Percentiles rank a stretch among this genome's conserved stretches.
phyloP scores from a whole-genome alignment of 2,329 filamentous ascomycete genomes.

The Microdochium trichocladiopsis region DNA sequence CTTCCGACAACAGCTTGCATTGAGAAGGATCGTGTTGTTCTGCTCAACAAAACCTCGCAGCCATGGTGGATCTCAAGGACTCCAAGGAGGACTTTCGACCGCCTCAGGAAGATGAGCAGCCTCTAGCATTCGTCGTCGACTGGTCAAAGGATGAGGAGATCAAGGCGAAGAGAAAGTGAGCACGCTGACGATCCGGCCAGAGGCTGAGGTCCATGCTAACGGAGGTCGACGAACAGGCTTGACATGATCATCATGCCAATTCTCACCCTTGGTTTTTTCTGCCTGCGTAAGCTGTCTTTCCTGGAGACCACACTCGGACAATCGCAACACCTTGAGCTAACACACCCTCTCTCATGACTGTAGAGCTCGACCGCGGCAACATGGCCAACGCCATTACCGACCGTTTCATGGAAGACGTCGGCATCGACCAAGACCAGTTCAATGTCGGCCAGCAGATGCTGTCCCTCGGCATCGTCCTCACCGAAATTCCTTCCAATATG shows the following conservation, averaged over 20 bases:
- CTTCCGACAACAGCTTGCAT: no score
- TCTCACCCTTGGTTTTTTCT: slow-evolving; percentile 4
- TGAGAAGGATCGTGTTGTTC: no score
- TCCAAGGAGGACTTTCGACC: no score
- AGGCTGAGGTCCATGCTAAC: not conserved
- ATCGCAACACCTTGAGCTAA: not conserved
- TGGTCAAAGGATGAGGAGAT: slow-evolving; percentile 9
- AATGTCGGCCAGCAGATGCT: slow-evolving; percentile 45
- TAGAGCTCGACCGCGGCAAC: slow-evolving; percentile 42
- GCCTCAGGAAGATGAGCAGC: not conserved
- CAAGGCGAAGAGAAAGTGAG: slow-evolving; percentile 10
- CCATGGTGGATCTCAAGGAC: not conserved
- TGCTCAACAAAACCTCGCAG: no score
- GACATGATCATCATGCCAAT: slow-evolving; percentile 3
- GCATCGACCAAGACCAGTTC: slow-evolving; percentile 41
- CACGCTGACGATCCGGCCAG: not conserved
- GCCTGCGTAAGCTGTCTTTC: slow-evolving; percentile 5
- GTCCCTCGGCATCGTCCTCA: slow-evolving; percentile 37
- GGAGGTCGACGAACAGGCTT: not conserved
- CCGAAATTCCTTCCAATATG: slow-evolving; percentile 46
- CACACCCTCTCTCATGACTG: not conserved
- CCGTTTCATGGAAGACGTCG: slow-evolving; percentile 39
- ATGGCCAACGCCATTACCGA: slow-evolving; percentile 41
- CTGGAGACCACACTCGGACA: not conserved
- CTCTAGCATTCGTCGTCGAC: not conserved